These are phyloP conservation scores for Arthrinium phaeospermum DNA, from an alignment of 2,329 filamentous ascomycete species.

Conservation along the genomic window DNA sequence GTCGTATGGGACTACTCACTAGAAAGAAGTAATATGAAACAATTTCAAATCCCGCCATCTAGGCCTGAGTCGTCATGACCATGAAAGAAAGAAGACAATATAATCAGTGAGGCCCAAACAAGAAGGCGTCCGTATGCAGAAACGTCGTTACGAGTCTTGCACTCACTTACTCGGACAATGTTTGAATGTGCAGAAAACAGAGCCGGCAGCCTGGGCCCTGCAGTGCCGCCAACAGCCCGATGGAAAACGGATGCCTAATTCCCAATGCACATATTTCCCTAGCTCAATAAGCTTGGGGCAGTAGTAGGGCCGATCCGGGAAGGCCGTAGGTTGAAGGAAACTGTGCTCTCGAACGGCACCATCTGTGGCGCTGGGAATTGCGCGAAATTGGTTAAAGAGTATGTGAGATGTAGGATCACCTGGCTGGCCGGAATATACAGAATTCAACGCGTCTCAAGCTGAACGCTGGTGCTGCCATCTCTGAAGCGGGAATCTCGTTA, in stretches of 20 bases:
- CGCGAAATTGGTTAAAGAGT: neutral
- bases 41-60: neutral
- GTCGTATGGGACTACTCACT: no score
- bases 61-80: neutral
- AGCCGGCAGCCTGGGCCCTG: neutral
- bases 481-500: neutral
- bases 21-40: neutral
- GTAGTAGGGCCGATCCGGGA: conserved; percentile 10
- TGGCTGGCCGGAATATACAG: neutral
- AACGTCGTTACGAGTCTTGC: neutral
- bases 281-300: neutral
- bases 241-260: neutral
- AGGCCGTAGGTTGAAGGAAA: neutral
- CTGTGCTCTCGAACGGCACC: neutral
- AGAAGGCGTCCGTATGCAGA: neutral
- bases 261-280: neutral
- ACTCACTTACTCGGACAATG: neutral
- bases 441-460: neutral
- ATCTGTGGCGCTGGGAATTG: neutral
- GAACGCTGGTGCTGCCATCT: neutral
- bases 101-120: neutral
- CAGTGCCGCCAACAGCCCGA: neutral
- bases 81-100: neutral
- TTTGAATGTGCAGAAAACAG: neutral
- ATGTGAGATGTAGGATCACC: neutral